Evolutionary conservation across 2,329 filamentous ascomycete genomes (phyloP).

Genomic region (Trichophyton mentagrophytes): DNA sequence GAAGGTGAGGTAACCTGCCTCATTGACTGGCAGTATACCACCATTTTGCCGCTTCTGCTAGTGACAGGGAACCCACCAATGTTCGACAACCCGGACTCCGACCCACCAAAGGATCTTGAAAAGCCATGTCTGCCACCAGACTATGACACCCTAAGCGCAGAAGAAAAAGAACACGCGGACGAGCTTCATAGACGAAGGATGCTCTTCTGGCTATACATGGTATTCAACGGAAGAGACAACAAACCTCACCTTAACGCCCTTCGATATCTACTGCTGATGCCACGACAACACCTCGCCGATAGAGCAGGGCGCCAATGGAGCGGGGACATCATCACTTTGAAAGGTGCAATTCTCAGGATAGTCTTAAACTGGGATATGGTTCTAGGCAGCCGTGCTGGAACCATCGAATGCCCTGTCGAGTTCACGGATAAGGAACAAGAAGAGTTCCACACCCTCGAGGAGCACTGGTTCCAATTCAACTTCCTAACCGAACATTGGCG

Average conservation of each 20-base stretch:
- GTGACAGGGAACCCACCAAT: conserved; percentile 9
- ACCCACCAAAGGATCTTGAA: conserved; percentile 1
- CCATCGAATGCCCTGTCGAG: conserved; percentile 6
- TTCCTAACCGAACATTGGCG: conserved; percentile 8
- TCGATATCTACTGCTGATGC: conserved; percentile 6
- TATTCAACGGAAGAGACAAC: conserved; percentile 10
- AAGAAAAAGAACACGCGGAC: conserved; percentile 10
- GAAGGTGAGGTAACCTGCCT: conserved; percentile 8
- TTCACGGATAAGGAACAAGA: conserved; percentile 4
- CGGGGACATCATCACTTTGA: conserved; percentile 8
- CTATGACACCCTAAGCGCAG: conserved; percentile 7
- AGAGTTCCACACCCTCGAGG: conserved; percentile 9
- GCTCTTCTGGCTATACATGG: conserved; percentile 9
- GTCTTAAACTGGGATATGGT: no score
- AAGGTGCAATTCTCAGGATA: conserved; percentile 7
- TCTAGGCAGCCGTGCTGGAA: neutral
- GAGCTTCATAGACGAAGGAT: conserved; percentile 10
- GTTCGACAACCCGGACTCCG: conserved; percentile 10
- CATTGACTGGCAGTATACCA: conserved; percentile 14
- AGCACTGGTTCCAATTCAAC: conserved; percentile 11
- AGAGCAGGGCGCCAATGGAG: conserved; percentile 9
- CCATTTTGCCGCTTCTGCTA: conserved; percentile 10
- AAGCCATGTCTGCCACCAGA: conserved; percentile 9
- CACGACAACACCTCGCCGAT: conserved; percentile 9
- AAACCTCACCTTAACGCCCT: conserved; percentile 9